Percentiles rank a stretch among this genome's conserved stretches.
Evolutionary conservation across 495 filamentous ascomycete genomes (phyloP).

Genomic region (Endocarpon pusillum): DNA sequence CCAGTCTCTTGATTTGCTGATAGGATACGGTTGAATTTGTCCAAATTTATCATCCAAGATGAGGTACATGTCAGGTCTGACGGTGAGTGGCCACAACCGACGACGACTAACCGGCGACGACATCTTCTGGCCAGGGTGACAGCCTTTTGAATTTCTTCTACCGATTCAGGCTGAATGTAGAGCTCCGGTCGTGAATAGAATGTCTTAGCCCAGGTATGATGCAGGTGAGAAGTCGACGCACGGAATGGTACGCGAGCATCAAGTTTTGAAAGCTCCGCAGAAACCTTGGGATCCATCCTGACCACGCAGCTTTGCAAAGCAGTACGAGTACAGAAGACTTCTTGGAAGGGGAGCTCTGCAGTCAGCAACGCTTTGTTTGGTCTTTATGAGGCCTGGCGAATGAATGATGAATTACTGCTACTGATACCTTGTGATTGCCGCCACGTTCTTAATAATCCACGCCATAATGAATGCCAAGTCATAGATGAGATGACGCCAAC

Average conservation of each 20-base stretch:
- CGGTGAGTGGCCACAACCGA: conserved; percentile 81
- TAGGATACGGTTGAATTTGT: conserved; percentile 58
- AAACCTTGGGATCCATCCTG: conserved; percentile 31
- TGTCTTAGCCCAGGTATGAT: conserved; percentile 95
- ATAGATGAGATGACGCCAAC: too few relatives aligned
- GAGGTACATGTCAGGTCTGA: conserved; percentile 87
- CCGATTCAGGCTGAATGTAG: conserved; percentile 64
- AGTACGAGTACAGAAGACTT: too few relatives aligned
- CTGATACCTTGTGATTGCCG: too few relatives aligned
- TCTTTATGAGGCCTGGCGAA: too few relatives aligned
- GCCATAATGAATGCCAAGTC: too few relatives aligned
- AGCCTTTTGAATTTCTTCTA: conserved; percentile 67
- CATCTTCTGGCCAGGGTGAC: conserved; percentile 66
- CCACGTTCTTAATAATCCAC: too few relatives aligned
- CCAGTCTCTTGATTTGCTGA: conserved; percentile 44
- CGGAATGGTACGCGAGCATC: conserved; percentile 56
- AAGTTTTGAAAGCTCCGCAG: conserved; percentile 35
- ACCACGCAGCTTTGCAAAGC: too few relatives aligned
- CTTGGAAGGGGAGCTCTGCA: too few relatives aligned
- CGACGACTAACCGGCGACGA: conserved; percentile 60
- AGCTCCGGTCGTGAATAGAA: conserved; percentile 77
- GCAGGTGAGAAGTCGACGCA: conserved; percentile 47
- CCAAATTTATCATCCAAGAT: conserved; percentile 86
- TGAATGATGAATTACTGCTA: too few relatives aligned
- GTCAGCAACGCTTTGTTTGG: too few relatives aligned